Base-by-base conservation (phyloP, 2,329 filamentous ascomycete species). In the Chrysosporium keratinophilum region DNA sequence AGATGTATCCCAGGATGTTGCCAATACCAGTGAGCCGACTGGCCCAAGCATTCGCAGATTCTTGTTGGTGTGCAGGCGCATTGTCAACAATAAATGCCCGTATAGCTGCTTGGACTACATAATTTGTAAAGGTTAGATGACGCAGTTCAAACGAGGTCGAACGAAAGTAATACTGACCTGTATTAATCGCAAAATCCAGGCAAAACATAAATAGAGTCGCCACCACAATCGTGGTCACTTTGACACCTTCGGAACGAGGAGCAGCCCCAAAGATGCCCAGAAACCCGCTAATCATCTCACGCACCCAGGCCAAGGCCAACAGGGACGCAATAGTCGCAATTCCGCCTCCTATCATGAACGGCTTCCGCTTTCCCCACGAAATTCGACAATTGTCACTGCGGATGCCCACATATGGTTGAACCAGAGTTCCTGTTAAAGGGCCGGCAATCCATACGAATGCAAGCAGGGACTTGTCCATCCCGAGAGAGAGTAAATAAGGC, bases 151-250 rank as follows among this genome's bases (percentile, higher is more conserved):
- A 20, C 3, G 12, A 14, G 4, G 40, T 7, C 3, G 20, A 49
- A 23, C 11, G 11, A 19, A 23, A 28, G 17, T 9, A 7, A 50
- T 56, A 69, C 76, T 62, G 72, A 86, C 83, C 84, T 54, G 90
- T 93, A 70, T 97, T 97, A 73, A 97, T 93, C 63, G 90, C 83
- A 68, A 97, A 93, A 68, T 97, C 91, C 49, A 97, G 78, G 48
- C 93, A 76, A 69, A 95, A 97, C 62, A 97, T 86, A 72, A 89
- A 85, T 31, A 89, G 66, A 5, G 95, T 88, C 6, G 91, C 91
- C 54, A 88, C 78, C 33, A 88, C 74, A 60, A 95, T 91, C 46
- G 86, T 80, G 41, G 76, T 74, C 2, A 76, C 77, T 63, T 81
- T 83, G 44, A 86, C 83, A 2, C 76, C 79, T 6, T 77, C 62